Evolutionary conservation across 805 yeast genomes (phyloP), one percentile per base, ranked within the genome.

Genomic region (Ogataea saltuana): DNA sequence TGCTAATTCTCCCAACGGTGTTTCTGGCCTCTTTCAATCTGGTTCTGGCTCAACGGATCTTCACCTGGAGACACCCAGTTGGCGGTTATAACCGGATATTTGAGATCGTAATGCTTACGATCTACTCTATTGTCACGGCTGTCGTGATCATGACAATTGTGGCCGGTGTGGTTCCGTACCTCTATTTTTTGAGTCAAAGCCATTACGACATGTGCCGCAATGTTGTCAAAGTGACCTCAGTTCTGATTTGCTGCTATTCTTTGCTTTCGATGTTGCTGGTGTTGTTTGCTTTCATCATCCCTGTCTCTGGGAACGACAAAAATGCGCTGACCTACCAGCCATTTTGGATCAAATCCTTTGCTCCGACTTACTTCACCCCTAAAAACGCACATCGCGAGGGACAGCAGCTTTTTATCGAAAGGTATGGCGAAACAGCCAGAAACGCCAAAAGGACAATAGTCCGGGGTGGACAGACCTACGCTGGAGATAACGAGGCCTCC

Each of bases 1-100:
- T 84, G 38, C 56, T 76, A 20, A 72, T 80, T 50, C 65, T 81
- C 8, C 80, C 88, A 3, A 72, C 80, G 13, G 75, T 81, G n/a
- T 57, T 79, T 20, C 58, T 84, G 33, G 77, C 79, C 23, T 72
- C 83, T 3, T 70, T 80, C 55, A 81, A 81, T 56, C 69, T 83
- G 60, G 74, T 83, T 17, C 64, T 85, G 40, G 87, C 87, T 4
- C 89, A 83, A 59, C 75, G 91, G 59, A 67, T 84, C 17, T 82
- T 83, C 63, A 81, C 88, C 5, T 83, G 88, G 86, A 70, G 83
- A 59, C 90, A 85, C 58, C 90, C 91, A 6, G 80, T 77, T 39
- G 73, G 80, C 9, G 90, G 89, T 29, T 71, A 78, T 16, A 60
- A 74, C 32, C 66, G 61, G 43, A 45, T 67, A 26, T 78, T 84